Percentiles rank a stretch among this genome's conserved stretches.
phyloP scores from a whole-genome alignment of 805 yeast species.

The Saccharomycopsis fibuligera region DNA sequence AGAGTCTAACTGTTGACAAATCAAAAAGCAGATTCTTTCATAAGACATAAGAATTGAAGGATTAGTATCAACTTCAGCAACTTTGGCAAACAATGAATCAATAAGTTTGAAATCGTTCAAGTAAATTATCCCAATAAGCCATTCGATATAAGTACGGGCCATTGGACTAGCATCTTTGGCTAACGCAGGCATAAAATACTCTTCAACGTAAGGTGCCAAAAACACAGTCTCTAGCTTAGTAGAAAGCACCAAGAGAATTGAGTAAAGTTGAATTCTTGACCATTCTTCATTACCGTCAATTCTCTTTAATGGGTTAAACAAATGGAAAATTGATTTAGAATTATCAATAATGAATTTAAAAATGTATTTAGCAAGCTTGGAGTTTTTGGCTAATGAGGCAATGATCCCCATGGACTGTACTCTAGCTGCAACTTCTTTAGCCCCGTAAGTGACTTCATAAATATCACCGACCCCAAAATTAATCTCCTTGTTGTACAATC shows the following conservation, averaged over 20 bases:
- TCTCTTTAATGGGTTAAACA: conserved; percentile 45
- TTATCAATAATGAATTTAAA: conserved; percentile 28
- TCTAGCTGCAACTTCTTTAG: conserved; percentile 48
- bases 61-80: conserved; percentile 31
- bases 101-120: conserved; percentile 23
- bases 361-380: conserved; percentile 25
- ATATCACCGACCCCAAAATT: conserved; percentile 31
- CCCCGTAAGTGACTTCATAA: conserved; percentile 49
- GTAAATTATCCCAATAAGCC: conserved; percentile 51
- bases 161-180: conserved; percentile 71
- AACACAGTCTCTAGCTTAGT: conserved; percentile 26
- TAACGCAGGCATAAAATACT: conserved; percentile 32
- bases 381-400: conserved; percentile 22
- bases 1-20: conserved; percentile 37
- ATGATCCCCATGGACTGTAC: conserved; percentile 45
- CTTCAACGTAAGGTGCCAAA: conserved; percentile 26
- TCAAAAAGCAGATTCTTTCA: conserved; percentile 55
- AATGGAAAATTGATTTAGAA: conserved; percentile 31
- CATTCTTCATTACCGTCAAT: conserved; percentile 69
- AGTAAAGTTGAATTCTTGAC: conserved; percentile 50
- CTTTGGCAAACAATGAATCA: conserved; percentile 22
- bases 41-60: conserved; percentile 49
- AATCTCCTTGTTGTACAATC: conserved; percentile 42
- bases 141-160: conserved; percentile 69
- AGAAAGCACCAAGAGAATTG: conserved; percentile 42